These are phyloP conservation scores for Rhododendron kiyosumense DNA, from an alignment of 148 eudicot species.

Conservation along the genomic window DNA sequence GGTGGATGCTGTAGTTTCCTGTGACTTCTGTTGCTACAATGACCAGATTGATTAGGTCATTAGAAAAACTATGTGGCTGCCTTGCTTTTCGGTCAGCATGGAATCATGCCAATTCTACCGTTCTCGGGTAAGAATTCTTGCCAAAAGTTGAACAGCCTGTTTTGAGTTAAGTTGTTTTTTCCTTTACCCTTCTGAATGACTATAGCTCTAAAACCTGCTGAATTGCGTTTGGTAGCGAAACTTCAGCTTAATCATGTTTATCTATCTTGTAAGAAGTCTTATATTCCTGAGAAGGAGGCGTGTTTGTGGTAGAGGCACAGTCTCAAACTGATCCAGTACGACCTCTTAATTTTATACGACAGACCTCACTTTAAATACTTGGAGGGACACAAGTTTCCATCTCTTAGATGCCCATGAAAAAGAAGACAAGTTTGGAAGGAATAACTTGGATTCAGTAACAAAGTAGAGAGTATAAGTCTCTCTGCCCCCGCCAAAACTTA, in stretches of 20 bases:
- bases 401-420: background rate
- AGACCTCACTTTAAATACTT: background rate
- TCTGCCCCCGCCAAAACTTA: background rate
- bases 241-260: background rate
- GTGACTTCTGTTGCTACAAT: background rate
- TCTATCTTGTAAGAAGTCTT: background rate
- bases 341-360: background rate
- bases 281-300: background rate
- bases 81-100: slow-evolving; percentile 7
- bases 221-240: background rate
- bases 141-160: background rate
- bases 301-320: no score
- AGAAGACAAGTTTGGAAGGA: background rate
- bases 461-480: background rate
- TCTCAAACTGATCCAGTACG: background rate
- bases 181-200: background rate
- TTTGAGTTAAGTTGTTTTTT: background rate
- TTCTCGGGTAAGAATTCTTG: background rate
- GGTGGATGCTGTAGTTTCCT: no score
- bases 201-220: background rate
- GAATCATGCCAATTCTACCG: background rate
- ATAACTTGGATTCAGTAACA: background rate
- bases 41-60: background rate
- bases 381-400: background rate
- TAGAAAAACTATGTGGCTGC: background rate